Evolutionary conservation across 2,329 filamentous ascomycete species (phyloP), one percentile per base, ranked within the genome.

Genomic region (Cercospora sojina): DNA sequence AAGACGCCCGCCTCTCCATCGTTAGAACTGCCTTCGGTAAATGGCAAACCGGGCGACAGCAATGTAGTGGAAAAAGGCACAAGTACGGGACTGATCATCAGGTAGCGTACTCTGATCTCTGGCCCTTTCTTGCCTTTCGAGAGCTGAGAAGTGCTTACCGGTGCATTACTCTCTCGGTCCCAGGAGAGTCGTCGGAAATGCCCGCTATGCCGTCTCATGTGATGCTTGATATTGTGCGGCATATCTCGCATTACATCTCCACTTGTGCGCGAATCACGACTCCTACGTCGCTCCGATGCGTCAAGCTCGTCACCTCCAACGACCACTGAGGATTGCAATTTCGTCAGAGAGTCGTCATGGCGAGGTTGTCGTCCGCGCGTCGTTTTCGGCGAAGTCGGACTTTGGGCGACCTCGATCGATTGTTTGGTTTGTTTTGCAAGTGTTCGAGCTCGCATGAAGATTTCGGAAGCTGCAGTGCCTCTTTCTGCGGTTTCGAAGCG

Each of bases 361-460:
- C 38, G 32, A 6, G 5, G 3, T 67, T 31, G 27, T 32, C 47
- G 41, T 1, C 43, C 43, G n/a, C 59, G 59, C 4, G 12, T 3
- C 38, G 16, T 29, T 27, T 7, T 55, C 1, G 58, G 16, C 23
- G 35, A 49, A 3, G 18, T 23, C 5, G 51, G 51, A 56, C 51
- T 56, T 16, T 56, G 51, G n/a, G 51, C n/a, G 5, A 32, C 25
- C 6, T 18, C 43, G 1, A 62, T 16, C 38, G 41, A 80, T 1
- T 80, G 76, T 60, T 84, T 87, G 70, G 89, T 88, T 70, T 89
- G 85, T 27, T 83, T 82, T 1, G 91, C 89, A 5, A 96, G 81
- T 66, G 88, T 86, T 53, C 86, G 82, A 0, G 93, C 92, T 55
- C 89, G 87, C 0, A 89, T 80, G 2, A 90, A 82, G 57, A 96